Base-by-base conservation (phyloP, 2,329 filamentous ascomycete species). In the Trichoderma koningii region DNA sequence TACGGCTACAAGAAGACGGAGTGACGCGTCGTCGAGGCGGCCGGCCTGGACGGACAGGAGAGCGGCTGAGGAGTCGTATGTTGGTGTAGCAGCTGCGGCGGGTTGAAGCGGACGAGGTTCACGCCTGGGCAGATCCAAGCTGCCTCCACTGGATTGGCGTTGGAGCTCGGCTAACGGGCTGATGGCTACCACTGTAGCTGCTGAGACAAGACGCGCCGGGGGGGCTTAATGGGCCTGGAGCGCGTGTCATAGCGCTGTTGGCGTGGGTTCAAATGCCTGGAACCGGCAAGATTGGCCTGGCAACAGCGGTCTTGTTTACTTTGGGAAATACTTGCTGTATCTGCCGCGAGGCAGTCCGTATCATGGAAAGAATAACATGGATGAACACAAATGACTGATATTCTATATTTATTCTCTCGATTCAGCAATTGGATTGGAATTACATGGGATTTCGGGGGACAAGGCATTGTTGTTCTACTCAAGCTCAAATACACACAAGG, bases 221-320 rank as follows among this genome's bases (percentile, higher is more conserved):
- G 50, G 45, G 41, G 15, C 38, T 64, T 53, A 64, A 64, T 64
- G 62, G 62, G 62, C 62, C 62, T 59, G 62, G 19, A 59, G 62
- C 52, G 62, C 55, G 62, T 64, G 62, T 44, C 55, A 47, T 56
- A 52, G 62, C 62, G 62, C 45, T 44, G 44, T 56, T 64, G 62
- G 55, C 62, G 62, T 47, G 53, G 47, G 38, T 52, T 30, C 48
- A 45, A 44, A 34, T 57, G 53, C 55, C 53, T 44, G 19, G 21
- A 21, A 45, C 45, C 23, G 44, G 62, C 21, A 42, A 38, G 45
- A 59, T 51, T 59, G 45, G 42, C 55, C 62, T 57, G 52, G 62
- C 62, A 64, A 64, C 62, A n/a, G n/a, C 34, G 34, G 38, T 52
- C 28, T 63, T 63, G 38, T 61, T 61, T 61, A 61, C 57, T 61